Evolutionary conservation across 2,329 filamentous ascomycete genomes (phyloP).

Genomic region (Xylaria sp.): DNA sequence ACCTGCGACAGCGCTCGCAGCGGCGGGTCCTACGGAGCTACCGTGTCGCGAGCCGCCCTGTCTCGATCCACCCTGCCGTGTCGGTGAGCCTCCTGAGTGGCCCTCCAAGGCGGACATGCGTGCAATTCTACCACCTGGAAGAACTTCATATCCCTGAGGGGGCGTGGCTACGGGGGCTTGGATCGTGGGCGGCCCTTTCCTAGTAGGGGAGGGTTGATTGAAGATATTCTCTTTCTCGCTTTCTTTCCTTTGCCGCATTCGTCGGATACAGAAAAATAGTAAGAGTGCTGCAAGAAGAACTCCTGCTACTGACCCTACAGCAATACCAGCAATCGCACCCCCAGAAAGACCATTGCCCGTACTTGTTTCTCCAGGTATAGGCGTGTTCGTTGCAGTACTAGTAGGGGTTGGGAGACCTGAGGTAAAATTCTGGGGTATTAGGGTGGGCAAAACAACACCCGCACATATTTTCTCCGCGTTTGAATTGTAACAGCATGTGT

Average conservation of each 20-base stretch:
- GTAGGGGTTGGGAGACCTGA: slow-evolving; percentile 52
- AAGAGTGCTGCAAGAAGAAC: slow-evolving; percentile 71
- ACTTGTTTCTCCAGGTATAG: slow-evolving; percentile 39
- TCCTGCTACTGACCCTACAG: slow-evolving; percentile 78
- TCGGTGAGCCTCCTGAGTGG: slow-evolving; percentile 66
- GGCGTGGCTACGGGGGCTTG: slow-evolving; percentile 42
- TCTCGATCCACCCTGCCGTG: slow-evolving; percentile 57
- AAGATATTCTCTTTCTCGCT: slow-evolving; percentile 77
- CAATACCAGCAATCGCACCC: slow-evolving; percentile 90
- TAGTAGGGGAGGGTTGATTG: slow-evolving; percentile 84
- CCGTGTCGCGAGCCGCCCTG: slow-evolving; percentile 57
- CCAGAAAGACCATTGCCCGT: slow-evolving; percentile 63
- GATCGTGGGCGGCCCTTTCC: slow-evolving; percentile 53
- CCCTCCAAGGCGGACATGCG: slow-evolving; percentile 94
- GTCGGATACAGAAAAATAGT: slow-evolving; percentile 69
- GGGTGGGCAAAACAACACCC: slow-evolving; percentile 77
- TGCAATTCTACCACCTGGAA: slow-evolving; percentile 87
- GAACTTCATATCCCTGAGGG: slow-evolving; percentile 69
- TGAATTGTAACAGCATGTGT: slow-evolving; percentile 90
- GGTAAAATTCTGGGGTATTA: slow-evolving; percentile 70
- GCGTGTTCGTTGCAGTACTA: slow-evolving; percentile 48
- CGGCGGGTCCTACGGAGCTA: slow-evolving; percentile 52
- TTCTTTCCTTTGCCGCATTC: slow-evolving; percentile 55
- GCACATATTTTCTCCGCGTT: slow-evolving; percentile 75
- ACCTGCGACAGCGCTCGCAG: slow-evolving; percentile 47